phyloP scores from a whole-genome alignment of 139 green algal species.

The Ostreobium quekettii region DNA sequence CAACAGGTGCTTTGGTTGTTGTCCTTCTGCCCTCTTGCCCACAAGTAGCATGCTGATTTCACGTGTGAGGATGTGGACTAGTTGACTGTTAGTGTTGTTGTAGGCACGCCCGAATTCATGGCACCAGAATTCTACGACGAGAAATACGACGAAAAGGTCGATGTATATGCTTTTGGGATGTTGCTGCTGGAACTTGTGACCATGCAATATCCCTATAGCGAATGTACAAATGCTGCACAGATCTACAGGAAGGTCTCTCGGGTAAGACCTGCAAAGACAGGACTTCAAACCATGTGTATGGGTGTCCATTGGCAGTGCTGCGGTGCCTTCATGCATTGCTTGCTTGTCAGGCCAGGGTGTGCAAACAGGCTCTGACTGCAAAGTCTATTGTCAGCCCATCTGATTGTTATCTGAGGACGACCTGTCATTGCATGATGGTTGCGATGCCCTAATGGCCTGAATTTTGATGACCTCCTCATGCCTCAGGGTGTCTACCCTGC shows the following conservation, averaged over 20 bases:
- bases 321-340: background rate
- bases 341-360: no score
- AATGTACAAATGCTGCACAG: constrained; percentile 96
- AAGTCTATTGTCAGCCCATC: background rate
- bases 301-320: background rate
- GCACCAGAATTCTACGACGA: constrained; percentile 98
- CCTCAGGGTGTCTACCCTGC: constrained; percentile 78
- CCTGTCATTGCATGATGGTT: no score
- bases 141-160: constrained; percentile 96
- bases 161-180: constrained; percentile 96
- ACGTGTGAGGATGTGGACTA: no score
- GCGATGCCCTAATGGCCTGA: no score
- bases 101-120: constrained; percentile 96
- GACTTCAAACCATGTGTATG: background rate
- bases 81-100: no score
- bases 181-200: constrained; percentile 97
- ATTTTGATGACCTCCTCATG: no score
- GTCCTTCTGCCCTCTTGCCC: no score
- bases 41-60: no score
- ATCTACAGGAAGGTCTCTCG: constrained; percentile 97
- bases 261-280: constrained; percentile 26
- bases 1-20: no score
- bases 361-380: background rate
- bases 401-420: background rate
- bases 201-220: constrained; percentile 94